Conservation (phyloP, 2,329 filamentous ascomycete genomes). For the Neoarthrinium moseri region DNA sequence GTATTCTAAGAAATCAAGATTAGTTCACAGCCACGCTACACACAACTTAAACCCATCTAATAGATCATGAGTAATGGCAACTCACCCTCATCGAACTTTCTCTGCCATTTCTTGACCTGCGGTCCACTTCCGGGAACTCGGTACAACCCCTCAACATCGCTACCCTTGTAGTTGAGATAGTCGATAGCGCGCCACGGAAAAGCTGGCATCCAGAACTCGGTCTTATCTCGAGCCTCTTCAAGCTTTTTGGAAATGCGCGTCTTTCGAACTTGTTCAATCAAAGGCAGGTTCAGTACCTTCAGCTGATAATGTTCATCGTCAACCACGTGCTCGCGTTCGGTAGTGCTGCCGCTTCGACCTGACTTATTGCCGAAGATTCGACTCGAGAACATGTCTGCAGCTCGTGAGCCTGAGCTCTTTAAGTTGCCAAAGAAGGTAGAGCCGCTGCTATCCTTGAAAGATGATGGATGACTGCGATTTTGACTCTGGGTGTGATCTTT, state of each 20-base stretch:
- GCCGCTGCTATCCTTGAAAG: constrained; percentile 61
- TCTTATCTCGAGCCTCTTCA: constrained; percentile 88
- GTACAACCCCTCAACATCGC: constrained; percentile 91
- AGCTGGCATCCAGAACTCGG: constrained; percentile 98
- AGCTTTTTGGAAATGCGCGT: constrained; percentile 89
- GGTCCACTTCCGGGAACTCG: constrained; percentile 87
- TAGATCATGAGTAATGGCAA: constrained; percentile 7
- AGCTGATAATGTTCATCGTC: constrained; percentile 83
- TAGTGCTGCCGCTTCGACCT: constrained; percentile 68
- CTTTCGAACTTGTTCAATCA: constrained; percentile 85
- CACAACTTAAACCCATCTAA: background rate
- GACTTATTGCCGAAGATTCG: constrained; percentile 75
- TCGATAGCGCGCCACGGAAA: constrained; percentile 95
- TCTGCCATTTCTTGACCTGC: constrained; percentile 91
- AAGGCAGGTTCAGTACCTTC: constrained; percentile 80
- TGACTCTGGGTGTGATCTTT: constrained; percentile 34
- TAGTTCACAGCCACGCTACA: background rate
- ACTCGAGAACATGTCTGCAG: constrained; percentile 79
- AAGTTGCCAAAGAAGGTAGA: constrained; percentile 69
- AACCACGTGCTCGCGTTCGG: constrained; percentile 61
- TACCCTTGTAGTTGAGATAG: constrained; percentile 92
- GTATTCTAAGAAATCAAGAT: constrained; percentile 51
- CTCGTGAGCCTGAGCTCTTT: constrained; percentile 69
- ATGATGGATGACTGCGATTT: constrained; percentile 48
- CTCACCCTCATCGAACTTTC: constrained; percentile 81